phyloP scores from a whole-genome alignment of 2,329 filamentous ascomycete genomes.

The Fusarium fracticaudum region DNA sequence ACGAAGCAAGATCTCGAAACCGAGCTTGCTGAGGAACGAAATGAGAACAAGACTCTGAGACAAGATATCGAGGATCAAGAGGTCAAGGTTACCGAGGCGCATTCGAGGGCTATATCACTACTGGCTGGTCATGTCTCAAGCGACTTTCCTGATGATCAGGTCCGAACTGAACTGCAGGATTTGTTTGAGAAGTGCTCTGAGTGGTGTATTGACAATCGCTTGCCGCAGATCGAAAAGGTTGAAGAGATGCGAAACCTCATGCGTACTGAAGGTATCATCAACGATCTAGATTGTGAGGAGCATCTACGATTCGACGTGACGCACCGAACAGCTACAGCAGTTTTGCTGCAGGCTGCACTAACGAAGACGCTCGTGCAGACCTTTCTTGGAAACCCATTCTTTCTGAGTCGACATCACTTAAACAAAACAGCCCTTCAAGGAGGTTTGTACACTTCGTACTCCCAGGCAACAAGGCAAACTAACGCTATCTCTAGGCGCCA shows the following conservation, averaged over 20 bases:
- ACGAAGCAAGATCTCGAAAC: neutral
- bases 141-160: neutral
- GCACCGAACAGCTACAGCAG: neutral
- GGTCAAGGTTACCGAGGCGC: neutral
- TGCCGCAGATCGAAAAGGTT: fast-evolving
- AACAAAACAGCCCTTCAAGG: neutral
- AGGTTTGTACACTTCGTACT: neutral
- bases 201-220: neutral
- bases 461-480: neutral
- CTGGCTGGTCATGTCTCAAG: neutral
- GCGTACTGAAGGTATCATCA: neutral
- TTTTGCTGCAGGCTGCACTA: neutral
- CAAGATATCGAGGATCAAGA: neutral
- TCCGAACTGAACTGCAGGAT: neutral
- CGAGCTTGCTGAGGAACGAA: neutral
- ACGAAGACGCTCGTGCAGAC: neutral
- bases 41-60: neutral
- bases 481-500: neutral
- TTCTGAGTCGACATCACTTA: neutral
- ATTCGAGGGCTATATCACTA: neutral
- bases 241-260: neutral
- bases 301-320: neutral
- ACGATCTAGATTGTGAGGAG: neutral
- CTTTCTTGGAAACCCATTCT: neutral
- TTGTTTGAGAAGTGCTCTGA: neutral